Conservation (phyloP, 805 yeast species). For the Wickerhamomyces queroliae region DNA sequence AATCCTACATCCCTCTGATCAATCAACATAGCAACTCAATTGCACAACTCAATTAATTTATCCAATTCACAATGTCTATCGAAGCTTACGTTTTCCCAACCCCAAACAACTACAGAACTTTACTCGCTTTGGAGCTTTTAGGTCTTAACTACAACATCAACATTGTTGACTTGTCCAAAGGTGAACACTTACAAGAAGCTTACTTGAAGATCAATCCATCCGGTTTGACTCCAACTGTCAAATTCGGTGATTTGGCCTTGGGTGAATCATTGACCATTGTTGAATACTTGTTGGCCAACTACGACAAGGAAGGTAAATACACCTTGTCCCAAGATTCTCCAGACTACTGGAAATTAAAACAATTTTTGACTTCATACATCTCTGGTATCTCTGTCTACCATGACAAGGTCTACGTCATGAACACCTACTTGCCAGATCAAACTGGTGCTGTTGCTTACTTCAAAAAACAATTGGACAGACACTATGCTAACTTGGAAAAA, state of each 20-base stretch:
- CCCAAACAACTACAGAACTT: slow-evolving; percentile 31
- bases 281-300: slow-evolving; percentile 50
- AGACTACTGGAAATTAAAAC: slow-evolving; percentile 40
- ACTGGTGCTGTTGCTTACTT: slow-evolving; percentile 41
- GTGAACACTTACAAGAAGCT: slow-evolving; percentile 44
- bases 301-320: slow-evolving; percentile 41
- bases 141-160: slow-evolving; percentile 23
- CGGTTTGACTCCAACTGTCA: slow-evolving; percentile 51
- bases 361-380: slow-evolving; percentile 45
- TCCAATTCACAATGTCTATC: not conserved
- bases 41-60: too few species aligned
- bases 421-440: slow-evolving; percentile 34
- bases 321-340: slow-evolving; percentile 26
- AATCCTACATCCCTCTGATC: too few species aligned
- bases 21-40: too few species aligned
- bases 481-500: not conserved
- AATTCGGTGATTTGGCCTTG: slow-evolving; percentile 15
- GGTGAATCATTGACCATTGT: slow-evolving; percentile 36
- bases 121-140: slow-evolving; percentile 25
- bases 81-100: slow-evolving; percentile 10
- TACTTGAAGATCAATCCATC: slow-evolving; percentile 46
- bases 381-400: slow-evolving; percentile 51
- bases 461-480: slow-evolving; percentile 41
- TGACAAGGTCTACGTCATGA: slow-evolving; percentile 45
- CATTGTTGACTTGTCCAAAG: slow-evolving; percentile 30